Evolutionary conservation across 1,139 yeast species (phyloP), one percentile per base, ranked within the genome.

Genomic region (Yamadazyma diospyri): DNA sequence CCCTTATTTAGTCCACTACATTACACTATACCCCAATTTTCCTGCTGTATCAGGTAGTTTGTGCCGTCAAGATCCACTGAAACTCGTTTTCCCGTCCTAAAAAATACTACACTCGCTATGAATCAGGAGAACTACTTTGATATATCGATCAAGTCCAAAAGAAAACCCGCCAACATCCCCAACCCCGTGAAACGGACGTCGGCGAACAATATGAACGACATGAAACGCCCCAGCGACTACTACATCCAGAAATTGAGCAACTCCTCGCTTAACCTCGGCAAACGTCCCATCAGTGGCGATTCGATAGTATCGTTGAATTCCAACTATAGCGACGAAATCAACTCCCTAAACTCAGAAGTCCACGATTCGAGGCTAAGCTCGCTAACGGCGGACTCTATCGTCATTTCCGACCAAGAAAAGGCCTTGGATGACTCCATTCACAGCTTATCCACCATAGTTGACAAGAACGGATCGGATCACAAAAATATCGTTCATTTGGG

Each of bases 171-270:
- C n/a, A 7, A 6, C 20, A 18, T 9, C 9, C 8, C 20, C 20
- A 18, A 18, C 9, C 23, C 11, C 30, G 32, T 15, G 16, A 37
- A 26, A 9, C 13, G 29, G 8, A 5, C 27, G 6, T 16, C 9
- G n/a, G 29, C 22, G 16, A 26, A 26, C 17, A 26, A 25, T 14
- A n/a, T n/a, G 6, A 15, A 13, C 29, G 65, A 56, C 19, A 41
- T 35, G n/a, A 65, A 64, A 39, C 46, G 73, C 27, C 74, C 74
- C 1, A 66, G 72, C 24, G 72, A 67, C 42, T 66, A 64, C 44
- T 68, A 57, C 40, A 56, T 64, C 26, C 60, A 59, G 33, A 63
- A 61, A 37, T 43, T 65, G 29, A 51, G 44, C 22, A 41, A 31
- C 25, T 40, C 42, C 20, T 33, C 42, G 14, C 25, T 47, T 2